A percentile compares a stretch with the other conserved stretches of the same genome.
phyloP scores from a whole-genome alignment of 1,139 yeast genomes.

The Scheffersomyces quercinus region DNA sequence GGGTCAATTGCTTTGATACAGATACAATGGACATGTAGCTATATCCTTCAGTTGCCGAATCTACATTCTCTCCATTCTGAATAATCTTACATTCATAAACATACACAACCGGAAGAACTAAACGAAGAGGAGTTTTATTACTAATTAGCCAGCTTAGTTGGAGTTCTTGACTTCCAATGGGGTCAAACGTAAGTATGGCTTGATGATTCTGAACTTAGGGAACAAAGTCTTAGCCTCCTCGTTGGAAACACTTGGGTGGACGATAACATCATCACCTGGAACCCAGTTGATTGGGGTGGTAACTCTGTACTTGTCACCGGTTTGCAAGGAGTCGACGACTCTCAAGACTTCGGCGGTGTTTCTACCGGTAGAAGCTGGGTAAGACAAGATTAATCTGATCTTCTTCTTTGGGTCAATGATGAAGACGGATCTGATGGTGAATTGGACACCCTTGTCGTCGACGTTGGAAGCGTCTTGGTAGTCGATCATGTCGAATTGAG shows the following conservation, averaged over 20 bases:
- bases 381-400: slow-evolving; percentile 76
- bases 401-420: slow-evolving; percentile 86
- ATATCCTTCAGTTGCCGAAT: too few species aligned
- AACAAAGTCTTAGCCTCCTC: slow-evolving; percentile 80
- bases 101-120: too few species aligned
- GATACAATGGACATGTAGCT: too few species aligned
- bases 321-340: slow-evolving; percentile 82
- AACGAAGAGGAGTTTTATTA: too few species aligned
- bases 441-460: slow-evolving; percentile 59
- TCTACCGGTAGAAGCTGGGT: slow-evolving; percentile 92
- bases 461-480: slow-evolving; percentile 83
- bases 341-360: slow-evolving; percentile 86
- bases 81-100: too few species aligned
- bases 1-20: too few species aligned
- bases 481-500: slow-evolving; percentile 86
- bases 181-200: slow-evolving; percentile 64
- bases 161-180: slow-evolving; percentile 15
- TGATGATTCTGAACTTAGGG: slow-evolving; percentile 77
- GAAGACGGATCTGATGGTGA: slow-evolving; percentile 86
- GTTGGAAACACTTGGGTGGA: slow-evolving; percentile 79
- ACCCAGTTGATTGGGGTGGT: slow-evolving; percentile 81
- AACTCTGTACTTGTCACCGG: slow-evolving; percentile 74
- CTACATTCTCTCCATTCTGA: too few species aligned
- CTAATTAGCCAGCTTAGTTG: too few species aligned
- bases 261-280: slow-evolving; percentile 83